Percentiles rank a stretch among this genome's conserved stretches.
Evolutionary conservation across 176 grass and related monocot species (phyloP).

Genomic region (Dactylis glomerata): DNA sequence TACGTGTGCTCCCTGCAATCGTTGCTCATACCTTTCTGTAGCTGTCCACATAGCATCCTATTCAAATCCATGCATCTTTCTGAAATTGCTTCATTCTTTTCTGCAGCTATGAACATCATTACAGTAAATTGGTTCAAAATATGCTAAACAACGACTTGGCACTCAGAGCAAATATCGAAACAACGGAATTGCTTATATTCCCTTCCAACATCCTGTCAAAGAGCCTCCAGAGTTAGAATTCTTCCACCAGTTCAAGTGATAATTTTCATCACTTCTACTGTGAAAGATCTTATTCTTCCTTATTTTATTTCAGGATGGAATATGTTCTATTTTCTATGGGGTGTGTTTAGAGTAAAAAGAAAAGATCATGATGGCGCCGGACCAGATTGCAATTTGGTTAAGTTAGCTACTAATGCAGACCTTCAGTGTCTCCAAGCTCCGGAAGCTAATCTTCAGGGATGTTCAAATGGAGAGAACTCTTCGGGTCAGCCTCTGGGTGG

Average conservation of each 20-base stretch:
- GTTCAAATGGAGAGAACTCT: constrained; percentile 27
- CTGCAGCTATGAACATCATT: constrained; percentile 82
- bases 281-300: constrained; percentile 19
- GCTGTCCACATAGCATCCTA: constrained; percentile 4
- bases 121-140: constrained; percentile 84
- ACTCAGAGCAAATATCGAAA: constrained; percentile 66
- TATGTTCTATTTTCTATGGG: constrained; percentile 92
- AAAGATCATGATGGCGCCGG: constrained; percentile 24
- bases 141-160: constrained; percentile 80
- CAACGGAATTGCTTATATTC: constrained; percentile 84
- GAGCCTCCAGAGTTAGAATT: constrained; percentile 68
- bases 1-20: constrained; percentile 38
- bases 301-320: constrained; percentile 80
- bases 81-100: neutral
- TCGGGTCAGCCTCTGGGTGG: constrained; percentile 23
- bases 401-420: constrained; percentile 1
- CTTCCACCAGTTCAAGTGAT: constrained; percentile 25
- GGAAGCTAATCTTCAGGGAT: constrained; percentile 28
- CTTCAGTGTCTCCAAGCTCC: constrained; percentile 2
- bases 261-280: constrained; percentile 11
- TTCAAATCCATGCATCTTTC: neutral
- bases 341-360: constrained; percentile 65
- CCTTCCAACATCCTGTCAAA: constrained; percentile 87
- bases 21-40: constrained; percentile 6
- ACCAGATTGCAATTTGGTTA: constrained; percentile 16